Conservation (phyloP, 2,329 filamentous ascomycete species). For the Neonectria faginata region DNA sequence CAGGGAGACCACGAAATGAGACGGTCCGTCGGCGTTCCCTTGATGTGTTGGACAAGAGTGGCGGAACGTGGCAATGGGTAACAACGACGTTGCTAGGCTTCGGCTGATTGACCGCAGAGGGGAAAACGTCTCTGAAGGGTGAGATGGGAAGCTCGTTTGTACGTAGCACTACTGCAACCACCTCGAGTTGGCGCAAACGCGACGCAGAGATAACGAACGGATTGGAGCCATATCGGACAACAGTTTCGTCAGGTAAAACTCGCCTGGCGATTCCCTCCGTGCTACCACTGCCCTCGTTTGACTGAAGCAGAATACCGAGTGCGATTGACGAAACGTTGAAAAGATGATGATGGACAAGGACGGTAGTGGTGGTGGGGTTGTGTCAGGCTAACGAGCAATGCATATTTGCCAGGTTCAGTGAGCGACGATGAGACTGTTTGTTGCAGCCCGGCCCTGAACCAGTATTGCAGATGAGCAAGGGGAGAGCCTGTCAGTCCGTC, state of each 20-base stretch:
- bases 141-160: slow-evolving; percentile 6
- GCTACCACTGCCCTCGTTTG: not conserved
- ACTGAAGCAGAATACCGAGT: not conserved
- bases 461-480: slow-evolving; percentile 5
- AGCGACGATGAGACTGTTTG: not conserved
- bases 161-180: slow-evolving; percentile 4
- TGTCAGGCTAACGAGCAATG: not conserved
- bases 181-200: not conserved
- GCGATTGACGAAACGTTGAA: not conserved
- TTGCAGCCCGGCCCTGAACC: slow-evolving; percentile 1
- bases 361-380: slow-evolving; percentile 1
- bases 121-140: slow-evolving; percentile 32
- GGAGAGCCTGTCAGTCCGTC: slow-evolving; percentile 12
- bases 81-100: slow-evolving; percentile 36
- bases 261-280: not conserved
- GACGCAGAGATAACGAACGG: slow-evolving; percentile 3
- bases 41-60: slow-evolving; percentile 28
- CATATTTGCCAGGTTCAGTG: not conserved
- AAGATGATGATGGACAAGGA: slow-evolving; percentile 4
- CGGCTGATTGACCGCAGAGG: slow-evolving; percentile 41
- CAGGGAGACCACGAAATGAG: slow-evolving; percentile 31
- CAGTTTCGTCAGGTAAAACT: not conserved
- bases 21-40: slow-evolving; percentile 23
- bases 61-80: slow-evolving; percentile 31
- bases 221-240: slow-evolving; percentile 2